phyloP scores from a whole-genome alignment of 1,284 basidiomycete species.

The Butyriboletus appendiculatus region DNA sequence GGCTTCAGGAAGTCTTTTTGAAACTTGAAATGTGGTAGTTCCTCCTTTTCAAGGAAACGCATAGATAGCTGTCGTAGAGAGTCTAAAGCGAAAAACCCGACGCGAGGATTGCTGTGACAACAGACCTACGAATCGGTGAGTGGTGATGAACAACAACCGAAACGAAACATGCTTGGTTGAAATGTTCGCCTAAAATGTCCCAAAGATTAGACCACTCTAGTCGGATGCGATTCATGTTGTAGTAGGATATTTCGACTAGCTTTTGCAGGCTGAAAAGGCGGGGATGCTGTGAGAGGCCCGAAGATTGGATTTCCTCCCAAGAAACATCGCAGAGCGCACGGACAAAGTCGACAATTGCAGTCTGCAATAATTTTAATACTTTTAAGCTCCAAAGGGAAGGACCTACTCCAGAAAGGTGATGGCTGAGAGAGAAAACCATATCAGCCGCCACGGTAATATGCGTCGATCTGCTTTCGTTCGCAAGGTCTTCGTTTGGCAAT shows the following conservation, averaged over 20 bases:
- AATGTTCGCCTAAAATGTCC: constrained; percentile 98
- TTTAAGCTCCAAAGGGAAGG: constrained; percentile 6
- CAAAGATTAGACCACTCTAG: constrained; percentile 99
- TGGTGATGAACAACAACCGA: not conserved
- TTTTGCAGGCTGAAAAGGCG: constrained; percentile 98
- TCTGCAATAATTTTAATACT: constrained; percentile 47
- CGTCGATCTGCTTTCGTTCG: constrained; percentile 94
- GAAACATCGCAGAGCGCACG: constrained; percentile 96
- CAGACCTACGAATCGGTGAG: constrained; percentile 67
- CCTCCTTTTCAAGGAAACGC: constrained; percentile 99
- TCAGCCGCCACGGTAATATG: constrained; percentile 99
- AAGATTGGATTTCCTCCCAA: constrained; percentile 99
- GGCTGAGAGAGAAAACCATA: constrained; percentile 98
- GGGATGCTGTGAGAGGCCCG: constrained; percentile 90
- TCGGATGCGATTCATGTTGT: constrained; percentile 99
- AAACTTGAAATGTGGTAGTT: constrained; percentile 97
- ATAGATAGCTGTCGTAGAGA: constrained; percentile 97
- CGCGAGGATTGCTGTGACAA: constrained; percentile 96
- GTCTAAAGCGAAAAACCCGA: constrained; percentile 96
- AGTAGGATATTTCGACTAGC: constrained; percentile 99
- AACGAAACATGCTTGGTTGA: constrained; percentile 78
- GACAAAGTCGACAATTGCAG: constrained; percentile 98
- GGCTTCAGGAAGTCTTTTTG: constrained; percentile 99
- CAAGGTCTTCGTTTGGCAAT: constrained; percentile 89
- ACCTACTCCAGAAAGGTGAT: constrained; percentile 90